Conservation (phyloP, 1,284 basidiomycete genomes). For the Trametes hirsuta region DNA sequence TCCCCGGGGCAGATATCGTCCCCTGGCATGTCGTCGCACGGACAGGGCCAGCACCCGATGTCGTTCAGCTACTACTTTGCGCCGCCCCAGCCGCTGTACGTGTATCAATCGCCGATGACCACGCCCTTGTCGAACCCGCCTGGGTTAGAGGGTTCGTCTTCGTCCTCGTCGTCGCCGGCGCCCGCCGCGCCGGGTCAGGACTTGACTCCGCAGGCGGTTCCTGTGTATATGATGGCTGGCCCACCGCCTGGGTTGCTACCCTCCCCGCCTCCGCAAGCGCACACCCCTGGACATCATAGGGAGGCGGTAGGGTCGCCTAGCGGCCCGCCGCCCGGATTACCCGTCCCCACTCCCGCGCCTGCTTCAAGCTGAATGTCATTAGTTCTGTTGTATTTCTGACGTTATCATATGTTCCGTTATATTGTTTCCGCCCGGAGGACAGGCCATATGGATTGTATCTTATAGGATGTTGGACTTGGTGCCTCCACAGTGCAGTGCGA, state of each 20-base stretch:
- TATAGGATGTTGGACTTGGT: background rate
- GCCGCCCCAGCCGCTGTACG: conserved; percentile 32
- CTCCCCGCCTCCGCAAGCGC: conserved; percentile 13
- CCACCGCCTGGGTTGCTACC: conserved; percentile 28
- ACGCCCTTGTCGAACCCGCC: conserved; percentile 11
- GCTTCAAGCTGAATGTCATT: conserved; percentile 11
- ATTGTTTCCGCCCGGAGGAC: no score
- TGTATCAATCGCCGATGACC: conserved; percentile 27
- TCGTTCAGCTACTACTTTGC: conserved; percentile 29
- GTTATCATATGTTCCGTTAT: background rate
- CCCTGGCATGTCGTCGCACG: conserved; percentile 28
- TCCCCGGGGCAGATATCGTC: conserved; percentile 24
- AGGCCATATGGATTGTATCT: conserved; percentile 1
- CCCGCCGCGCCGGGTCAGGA: background rate
- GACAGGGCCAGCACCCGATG: conserved; percentile 25
- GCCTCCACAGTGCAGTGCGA: no score
- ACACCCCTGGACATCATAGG: conserved; percentile 14
- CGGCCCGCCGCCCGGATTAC: conserved; percentile 11
- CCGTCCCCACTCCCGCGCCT: conserved; percentile 12
- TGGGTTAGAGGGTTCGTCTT: conserved; percentile 2
- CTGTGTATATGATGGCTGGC: conserved; percentile 32
- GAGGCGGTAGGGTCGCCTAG: conserved; percentile 3
- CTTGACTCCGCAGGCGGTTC: conserved; percentile 27
- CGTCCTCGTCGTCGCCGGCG: conserved; percentile 1
- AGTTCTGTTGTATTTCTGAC: background rate